Evolutionary conservation across 116 monocot genomes (phyloP).

Genomic region (Papilionanthe hybrid): DNA sequence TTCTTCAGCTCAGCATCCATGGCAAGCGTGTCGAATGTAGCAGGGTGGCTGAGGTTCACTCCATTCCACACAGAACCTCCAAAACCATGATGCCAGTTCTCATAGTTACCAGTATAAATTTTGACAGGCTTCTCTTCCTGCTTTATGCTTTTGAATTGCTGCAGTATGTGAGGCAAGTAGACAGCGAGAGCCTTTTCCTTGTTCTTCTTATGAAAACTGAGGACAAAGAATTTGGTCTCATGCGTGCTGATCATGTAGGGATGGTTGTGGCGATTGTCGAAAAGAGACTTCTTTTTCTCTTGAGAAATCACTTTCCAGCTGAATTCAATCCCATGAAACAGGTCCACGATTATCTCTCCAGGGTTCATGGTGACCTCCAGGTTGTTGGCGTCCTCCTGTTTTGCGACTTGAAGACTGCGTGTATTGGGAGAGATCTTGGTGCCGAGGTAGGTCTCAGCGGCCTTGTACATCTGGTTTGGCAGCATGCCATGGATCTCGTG

Average conservation of each 20-base stretch:
- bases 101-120: slow-evolving; percentile 19
- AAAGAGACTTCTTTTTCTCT: neutral
- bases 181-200: slow-evolving; percentile 15
- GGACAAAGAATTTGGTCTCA: slow-evolving; percentile 16
- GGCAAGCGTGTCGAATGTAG: slow-evolving; percentile 8
- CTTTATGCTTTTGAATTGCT: slow-evolving; percentile 11
- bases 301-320: slow-evolving; percentile 26
- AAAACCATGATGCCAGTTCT: neutral
- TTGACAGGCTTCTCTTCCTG: slow-evolving; percentile 16
- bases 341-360: slow-evolving; percentile 37
- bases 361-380: slow-evolving; percentile 16
- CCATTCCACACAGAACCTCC: slow-evolving; percentile 10
- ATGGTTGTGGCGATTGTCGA: neutral
- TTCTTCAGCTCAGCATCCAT: slow-evolving; percentile 6
- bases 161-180: slow-evolving; percentile 31
- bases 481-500: slow-evolving; percentile 9
- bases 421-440: slow-evolving; percentile 15
- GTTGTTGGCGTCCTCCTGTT: slow-evolving; percentile 5
- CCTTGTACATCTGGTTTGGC: slow-evolving; percentile 28
- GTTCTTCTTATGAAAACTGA: slow-evolving; percentile 40
- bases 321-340: slow-evolving; percentile 30
- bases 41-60: slow-evolving; percentile 27
- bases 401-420: slow-evolving; percentile 20
- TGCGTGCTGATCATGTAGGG: neutral
- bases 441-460: slow-evolving; percentile 20